Percentiles rank a stretch among this genome's conserved stretches.
Conservation (phyloP, 2,329 filamentous ascomycete species). For the Calonectria pseudoturangicola region DNA sequence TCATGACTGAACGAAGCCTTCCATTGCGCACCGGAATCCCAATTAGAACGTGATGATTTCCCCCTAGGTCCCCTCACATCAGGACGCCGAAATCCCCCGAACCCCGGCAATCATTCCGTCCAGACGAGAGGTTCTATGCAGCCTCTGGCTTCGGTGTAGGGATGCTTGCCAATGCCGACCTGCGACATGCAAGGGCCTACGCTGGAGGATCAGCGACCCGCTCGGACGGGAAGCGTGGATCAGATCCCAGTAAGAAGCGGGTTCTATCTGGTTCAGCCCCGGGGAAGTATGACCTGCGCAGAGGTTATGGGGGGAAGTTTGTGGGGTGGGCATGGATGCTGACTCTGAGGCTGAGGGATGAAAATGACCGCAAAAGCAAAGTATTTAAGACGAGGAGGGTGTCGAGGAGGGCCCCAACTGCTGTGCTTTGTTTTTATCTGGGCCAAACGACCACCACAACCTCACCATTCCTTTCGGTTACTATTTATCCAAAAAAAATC, state of each 20-base stretch:
- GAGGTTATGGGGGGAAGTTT: constrained; percentile 10
- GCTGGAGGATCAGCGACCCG: constrained; percentile 30
- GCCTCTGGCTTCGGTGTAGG: constrained; percentile 2
- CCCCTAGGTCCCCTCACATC: background rate
- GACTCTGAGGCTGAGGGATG: constrained; percentile 35
- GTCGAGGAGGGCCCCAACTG: background rate
- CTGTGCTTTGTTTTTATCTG: background rate
- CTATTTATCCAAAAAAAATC: no score
- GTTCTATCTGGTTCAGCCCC: constrained; percentile 19
- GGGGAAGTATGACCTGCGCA: constrained; percentile 21
- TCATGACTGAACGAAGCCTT: background rate
- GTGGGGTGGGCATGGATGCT: constrained; percentile 33
- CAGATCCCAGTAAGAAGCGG: constrained; percentile 26
- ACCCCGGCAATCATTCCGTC: background rate
- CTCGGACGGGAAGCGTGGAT: constrained; percentile 32
- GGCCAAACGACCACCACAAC: background rate
- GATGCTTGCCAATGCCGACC: constrained; percentile 30
- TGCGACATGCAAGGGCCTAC: constrained; percentile 32
- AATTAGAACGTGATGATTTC: constrained; percentile 3
- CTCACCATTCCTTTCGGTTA: background rate
- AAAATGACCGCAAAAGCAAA: constrained; percentile 26
- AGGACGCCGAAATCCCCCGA: constrained; percentile 9
- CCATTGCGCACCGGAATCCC: background rate
- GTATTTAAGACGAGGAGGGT: constrained; percentile 17
- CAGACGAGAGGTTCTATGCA: constrained; percentile 1